Percentiles rank a stretch among this genome's conserved stretches.
These are phyloP conservation scores for Russula virescens DNA, from an alignment of 768 basidiomycete genomes.

Conservation along the genomic window DNA sequence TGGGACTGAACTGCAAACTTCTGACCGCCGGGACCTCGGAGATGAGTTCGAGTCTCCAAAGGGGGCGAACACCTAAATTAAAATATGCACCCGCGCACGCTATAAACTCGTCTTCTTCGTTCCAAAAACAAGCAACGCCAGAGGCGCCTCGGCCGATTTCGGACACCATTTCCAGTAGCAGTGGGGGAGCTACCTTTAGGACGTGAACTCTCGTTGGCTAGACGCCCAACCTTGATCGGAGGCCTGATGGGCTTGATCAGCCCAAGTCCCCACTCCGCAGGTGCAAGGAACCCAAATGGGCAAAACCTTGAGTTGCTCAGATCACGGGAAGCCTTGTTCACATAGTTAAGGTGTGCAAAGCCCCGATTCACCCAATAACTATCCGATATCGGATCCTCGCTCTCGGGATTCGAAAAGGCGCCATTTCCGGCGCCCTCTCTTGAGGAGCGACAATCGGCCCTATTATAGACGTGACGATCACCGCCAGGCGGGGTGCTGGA, in stretches of 20 bases:
- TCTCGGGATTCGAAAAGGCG: not conserved
- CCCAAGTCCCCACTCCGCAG: slow-evolving; percentile 6
- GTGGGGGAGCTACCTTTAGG: not conserved
- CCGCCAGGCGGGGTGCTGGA: not conserved
- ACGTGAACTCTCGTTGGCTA: not conserved
- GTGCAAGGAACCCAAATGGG: slow-evolving; percentile 6
- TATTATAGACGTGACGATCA: not conserved
- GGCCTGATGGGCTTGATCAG: slow-evolving; percentile 12
- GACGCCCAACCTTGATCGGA: slow-evolving; percentile 15
- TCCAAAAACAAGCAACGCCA: not conserved
- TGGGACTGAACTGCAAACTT: not conserved
- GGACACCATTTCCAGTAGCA: not conserved
- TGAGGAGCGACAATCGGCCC: slow-evolving; percentile 7
- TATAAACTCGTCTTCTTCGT: not conserved
- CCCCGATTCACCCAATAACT: slow-evolving; percentile 6
- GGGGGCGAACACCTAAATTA: slow-evolving; percentile 10
- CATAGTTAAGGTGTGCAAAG: slow-evolving; percentile 12
- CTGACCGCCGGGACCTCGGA: slow-evolving; percentile 15
- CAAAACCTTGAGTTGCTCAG: not conserved
- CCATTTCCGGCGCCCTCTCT: not conserved
- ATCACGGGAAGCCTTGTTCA: slow-evolving; percentile 3
- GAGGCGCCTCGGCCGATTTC: slow-evolving; percentile 17
- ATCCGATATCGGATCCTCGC: slow-evolving; percentile 17
- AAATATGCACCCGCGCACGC: slow-evolving; percentile 6
- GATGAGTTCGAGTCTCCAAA: slow-evolving; percentile 6